phyloP scores from a whole-genome alignment of 345 rosid genomes.

The Sonneratia caseolaris region DNA sequence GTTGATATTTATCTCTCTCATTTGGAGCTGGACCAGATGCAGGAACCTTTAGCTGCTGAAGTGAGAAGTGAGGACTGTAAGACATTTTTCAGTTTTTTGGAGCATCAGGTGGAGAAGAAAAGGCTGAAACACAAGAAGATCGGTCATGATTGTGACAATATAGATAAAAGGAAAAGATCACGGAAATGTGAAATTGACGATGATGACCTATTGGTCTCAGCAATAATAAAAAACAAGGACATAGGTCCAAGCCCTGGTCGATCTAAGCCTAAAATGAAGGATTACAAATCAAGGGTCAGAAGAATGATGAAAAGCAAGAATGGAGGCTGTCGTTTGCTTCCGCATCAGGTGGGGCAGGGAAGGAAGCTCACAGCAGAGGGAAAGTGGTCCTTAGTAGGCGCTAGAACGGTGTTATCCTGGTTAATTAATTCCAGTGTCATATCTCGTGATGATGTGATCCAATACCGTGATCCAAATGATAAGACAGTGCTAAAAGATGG shows the following conservation, averaged over 20 bases:
- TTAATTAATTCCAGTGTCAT: slow-evolving; percentile 51
- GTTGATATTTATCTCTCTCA: slow-evolving; percentile 15
- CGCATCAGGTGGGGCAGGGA: slow-evolving; percentile 36
- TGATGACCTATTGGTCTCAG: slow-evolving; percentile 55
- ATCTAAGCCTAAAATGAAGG: slow-evolving; percentile 41
- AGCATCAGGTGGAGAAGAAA: slow-evolving; percentile 19
- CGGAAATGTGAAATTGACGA: slow-evolving; percentile 41
- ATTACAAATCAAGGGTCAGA: slow-evolving; percentile 31
- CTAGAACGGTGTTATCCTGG: slow-evolving; percentile 78
- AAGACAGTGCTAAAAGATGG: slow-evolving; percentile 67
- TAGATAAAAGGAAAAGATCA: slow-evolving; percentile 31
- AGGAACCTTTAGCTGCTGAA: slow-evolving; percentile 12
- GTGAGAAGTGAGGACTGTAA: slow-evolving; percentile 12
- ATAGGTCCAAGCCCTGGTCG: slow-evolving; percentile 16
- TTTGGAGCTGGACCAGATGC: slow-evolving; percentile 24
- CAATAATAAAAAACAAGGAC: slow-evolving; percentile 46
- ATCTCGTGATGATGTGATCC: slow-evolving; percentile 58
- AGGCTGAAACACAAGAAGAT: slow-evolving; percentile 27
- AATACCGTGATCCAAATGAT: slow-evolving; percentile 54
- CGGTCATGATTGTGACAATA: slow-evolving; percentile 16
- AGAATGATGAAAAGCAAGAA: slow-evolving; percentile 33
- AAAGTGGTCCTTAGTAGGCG: slow-evolving; percentile 37
- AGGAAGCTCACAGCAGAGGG: slow-evolving; percentile 31
- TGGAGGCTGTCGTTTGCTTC: slow-evolving; percentile 64
- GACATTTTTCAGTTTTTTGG: slow-evolving; percentile 14